Base-by-base conservation (phyloP, 2,329 filamentous ascomycete genomes). In the Byssochlamys sp. region DNA sequence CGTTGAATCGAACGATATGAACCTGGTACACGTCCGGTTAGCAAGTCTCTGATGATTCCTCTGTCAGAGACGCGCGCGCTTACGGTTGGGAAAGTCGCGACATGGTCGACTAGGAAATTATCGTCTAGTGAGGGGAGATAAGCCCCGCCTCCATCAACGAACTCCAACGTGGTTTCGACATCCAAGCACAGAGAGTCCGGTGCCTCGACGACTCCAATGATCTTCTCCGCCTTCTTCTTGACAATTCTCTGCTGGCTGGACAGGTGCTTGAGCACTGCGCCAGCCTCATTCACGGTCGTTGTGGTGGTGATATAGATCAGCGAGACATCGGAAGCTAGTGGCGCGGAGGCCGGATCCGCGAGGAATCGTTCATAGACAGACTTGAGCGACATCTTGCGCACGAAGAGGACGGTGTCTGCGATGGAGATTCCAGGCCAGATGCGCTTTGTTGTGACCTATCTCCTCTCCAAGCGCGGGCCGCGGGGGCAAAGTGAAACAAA, bases 271-370 rank as follows among this genome's bases (percentile, higher is more conserved):
- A 92, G 78, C 72, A 99, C 90, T 52, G 89, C 84, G 55, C 85
- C 81, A 52, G 87, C 74, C 64, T 89, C 85, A 61, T 81, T 79
- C 69, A 95, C 79, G 62, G 84, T 84, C 33, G 86, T 90, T 11
- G 91, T 87, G 6, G 92, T 96, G 57, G 91, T 90, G 72, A 97
- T 87, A 78, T 97, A 99, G 79, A 92, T 85, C 65, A 91, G 77
- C 51, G 87, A 83, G 58, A 87, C 86, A 72, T 86, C 80, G 56
- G 81, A 75, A 35, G 85, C 80, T 67, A 92, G 78, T 57, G 82
- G 76, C 57, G 83, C 81, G 57, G 84, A 76, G 73, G 77, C 85
- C 61, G 87, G 87, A 61, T 83, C 78, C 68, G 82, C 80, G 57
- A 91, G 80, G 72, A 91, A 91, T 76, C 84, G 82, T 78, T 85